Evolutionary conservation across 1,284 basidiomycete species (phyloP), one percentile per base, ranked within the genome.

Genomic region (Pseudozyma hubeiensis): DNA sequence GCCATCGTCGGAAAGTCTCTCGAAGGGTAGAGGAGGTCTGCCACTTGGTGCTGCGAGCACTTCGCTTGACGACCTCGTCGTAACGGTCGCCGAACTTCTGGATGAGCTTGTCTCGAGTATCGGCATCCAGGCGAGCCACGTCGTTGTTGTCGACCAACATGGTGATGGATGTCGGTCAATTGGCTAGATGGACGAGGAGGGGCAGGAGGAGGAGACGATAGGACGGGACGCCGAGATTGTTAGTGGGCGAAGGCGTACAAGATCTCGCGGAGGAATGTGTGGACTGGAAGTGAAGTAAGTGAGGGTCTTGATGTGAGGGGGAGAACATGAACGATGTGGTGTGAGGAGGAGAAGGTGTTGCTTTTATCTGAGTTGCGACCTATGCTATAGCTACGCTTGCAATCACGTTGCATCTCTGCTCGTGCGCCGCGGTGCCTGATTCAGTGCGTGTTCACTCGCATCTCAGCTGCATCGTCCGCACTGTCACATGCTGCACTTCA

Each of bases 1-100:
- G 84, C 82, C 87, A 85, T 16, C 79, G 78, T 7, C 67, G 45
- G 68, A 87, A 81, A 3, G 85, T 85, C 37, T 87, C 79, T 14
- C 75, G 52, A 29, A 85, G 55, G 31, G 82, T 75, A 74, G 84
- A 79, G 33, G 78, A 68, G 77, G 86, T 86, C 63, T 86, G 86
- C 81, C 86, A 86, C 19, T 71, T 70, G 1, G 62, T 64, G 19
- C 59, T 71, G 40, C 85, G 85, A n/a, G 84, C 85, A 53, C 77
- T 57, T 4, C 65, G 84, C 51, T 78, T 77, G 35, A 84, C 82
- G 33, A 85, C 86, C 59, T 85, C 84, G 45, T 81, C 63, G 69
- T 85, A 68, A 47, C 85, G 70, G 59, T 78, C 67, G 50, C 62
- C 69, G 51, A 77, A 67, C 50, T 62, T 62, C 7, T 61, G 49